These are phyloP conservation scores for Rusavskia elegans DNA, from an alignment of 495 filamentous ascomycete genomes.

Conservation along the genomic window DNA sequence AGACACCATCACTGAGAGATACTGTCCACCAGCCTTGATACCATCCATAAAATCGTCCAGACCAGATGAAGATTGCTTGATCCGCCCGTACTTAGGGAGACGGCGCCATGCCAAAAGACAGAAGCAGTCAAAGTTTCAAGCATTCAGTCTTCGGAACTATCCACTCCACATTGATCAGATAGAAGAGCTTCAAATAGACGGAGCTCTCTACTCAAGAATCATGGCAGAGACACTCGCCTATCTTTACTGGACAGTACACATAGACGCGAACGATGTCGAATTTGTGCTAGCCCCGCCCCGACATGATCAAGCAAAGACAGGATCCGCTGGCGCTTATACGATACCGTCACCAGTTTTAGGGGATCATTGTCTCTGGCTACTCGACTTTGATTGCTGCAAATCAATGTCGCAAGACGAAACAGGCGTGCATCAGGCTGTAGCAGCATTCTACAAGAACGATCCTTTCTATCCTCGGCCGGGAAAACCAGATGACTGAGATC, in stretches of 20 bases:
- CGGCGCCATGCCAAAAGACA: constrained; percentile 7
- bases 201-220: background rate
- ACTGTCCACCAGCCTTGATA: constrained; percentile 15
- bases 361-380: constrained; percentile 22
- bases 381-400: constrained; percentile 30
- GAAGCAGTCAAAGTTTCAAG: constrained; percentile 4
- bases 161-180: constrained; percentile 34
- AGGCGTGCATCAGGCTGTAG: constrained; percentile 19
- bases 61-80: constrained; percentile 26
- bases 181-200: constrained; percentile 20
- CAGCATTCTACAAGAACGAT: constrained; percentile 24
- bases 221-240: constrained; percentile 32
- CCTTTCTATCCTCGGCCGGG: constrained; percentile 24
- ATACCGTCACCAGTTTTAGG: constrained; percentile 9
- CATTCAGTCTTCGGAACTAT: constrained; percentile 29
- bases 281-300: constrained; percentile 27
- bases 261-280: constrained; percentile 35
- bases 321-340: no score
- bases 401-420: constrained; percentile 17
- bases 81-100: constrained; percentile 30
- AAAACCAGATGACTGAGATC: constrained; percentile 6
- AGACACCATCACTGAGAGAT: constrained; percentile 17
- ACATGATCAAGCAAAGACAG: background rate
- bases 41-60: constrained; percentile 15
- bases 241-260: constrained; percentile 25